These are phyloP conservation scores for Prunus davidiana DNA, from an alignment of 306 rosid species.

Conservation along the genomic window DNA sequence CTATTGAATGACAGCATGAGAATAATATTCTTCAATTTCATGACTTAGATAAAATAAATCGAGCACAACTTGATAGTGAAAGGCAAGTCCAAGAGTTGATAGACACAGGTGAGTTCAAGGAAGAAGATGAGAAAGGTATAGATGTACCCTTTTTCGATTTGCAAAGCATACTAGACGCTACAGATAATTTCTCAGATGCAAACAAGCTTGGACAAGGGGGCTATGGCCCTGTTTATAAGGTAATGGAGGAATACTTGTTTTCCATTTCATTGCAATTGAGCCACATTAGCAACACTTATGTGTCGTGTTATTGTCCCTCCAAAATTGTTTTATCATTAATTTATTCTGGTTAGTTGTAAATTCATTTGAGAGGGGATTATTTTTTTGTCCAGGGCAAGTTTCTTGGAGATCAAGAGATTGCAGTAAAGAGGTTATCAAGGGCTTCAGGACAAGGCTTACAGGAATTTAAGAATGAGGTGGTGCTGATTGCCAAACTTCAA, in stretches of 20 bases:
- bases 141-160: slow-evolving; percentile 55
- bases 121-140: slow-evolving; percentile 35
- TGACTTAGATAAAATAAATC: not conserved
- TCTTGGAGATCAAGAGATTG: slow-evolving; percentile 57
- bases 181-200: slow-evolving; percentile 43
- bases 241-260: not conserved
- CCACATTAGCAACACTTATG: not conserved
- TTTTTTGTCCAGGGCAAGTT: slow-evolving; percentile 39
- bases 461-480: slow-evolving; percentile 69
- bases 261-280: not conserved
- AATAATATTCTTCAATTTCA: not conserved
- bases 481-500: slow-evolving; percentile 68
- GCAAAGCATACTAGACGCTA: slow-evolving; percentile 51
- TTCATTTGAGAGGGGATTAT: not conserved
- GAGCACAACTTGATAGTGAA: slow-evolving; percentile 25
- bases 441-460: slow-evolving; percentile 66
- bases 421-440: slow-evolving; percentile 65
- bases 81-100: slow-evolving; percentile 34
- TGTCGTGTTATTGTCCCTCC: too few relatives aligned
- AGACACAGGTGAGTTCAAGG: slow-evolving; percentile 40
- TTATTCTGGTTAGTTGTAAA: not conserved
- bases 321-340: not conserved
- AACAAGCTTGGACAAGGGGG: slow-evolving; percentile 75
- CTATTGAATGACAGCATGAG: not conserved
- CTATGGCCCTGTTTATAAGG: slow-evolving; percentile 72